Conservation (phyloP, 805 yeast genomes). For the Sungouiozyma ichnusensis region DNA sequence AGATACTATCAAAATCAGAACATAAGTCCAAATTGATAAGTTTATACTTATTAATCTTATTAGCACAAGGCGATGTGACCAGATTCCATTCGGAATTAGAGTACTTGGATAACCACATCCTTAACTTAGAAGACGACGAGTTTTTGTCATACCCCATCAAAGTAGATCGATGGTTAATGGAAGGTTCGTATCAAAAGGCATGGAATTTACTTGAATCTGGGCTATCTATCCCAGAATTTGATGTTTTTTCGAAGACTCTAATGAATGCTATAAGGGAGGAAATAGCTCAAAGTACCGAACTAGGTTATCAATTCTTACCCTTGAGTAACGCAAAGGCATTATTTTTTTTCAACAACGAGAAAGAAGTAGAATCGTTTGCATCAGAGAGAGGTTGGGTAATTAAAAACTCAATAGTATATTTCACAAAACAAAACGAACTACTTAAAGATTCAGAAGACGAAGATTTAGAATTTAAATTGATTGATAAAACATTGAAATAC, state of each 20-base stretch:
- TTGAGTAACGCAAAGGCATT: slow-evolving; percentile 72
- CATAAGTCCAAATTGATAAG: slow-evolving; percentile 68
- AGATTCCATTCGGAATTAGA: slow-evolving; percentile 88
- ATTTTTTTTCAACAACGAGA: slow-evolving; percentile 55
- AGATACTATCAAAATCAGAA: slow-evolving; percentile 34
- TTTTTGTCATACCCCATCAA: slow-evolving; percentile 76
- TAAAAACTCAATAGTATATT: slow-evolving; percentile 40
- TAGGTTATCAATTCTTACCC: slow-evolving; percentile 67
- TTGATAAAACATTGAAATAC: slow-evolving; percentile 68
- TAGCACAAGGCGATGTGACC: slow-evolving; percentile 77
- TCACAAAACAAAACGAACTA: slow-evolving; percentile 30
- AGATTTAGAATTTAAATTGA: slow-evolving; percentile 23
- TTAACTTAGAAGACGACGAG: slow-evolving; percentile 50
- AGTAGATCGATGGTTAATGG: slow-evolving; percentile 89
- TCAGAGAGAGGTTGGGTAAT: slow-evolving; percentile 48
- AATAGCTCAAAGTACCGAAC: slow-evolving; percentile 74
- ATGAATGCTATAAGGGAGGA: slow-evolving; percentile 74
- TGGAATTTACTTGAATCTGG: slow-evolving; percentile 52
- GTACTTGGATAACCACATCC: slow-evolving; percentile 40
- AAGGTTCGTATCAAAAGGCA: slow-evolving; percentile 89
- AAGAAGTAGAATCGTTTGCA: slow-evolving; percentile 44
- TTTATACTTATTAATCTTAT: slow-evolving; percentile 60
- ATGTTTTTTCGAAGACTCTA: slow-evolving; percentile 64
- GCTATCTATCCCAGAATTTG: slow-evolving; percentile 54
- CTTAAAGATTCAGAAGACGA: slow-evolving; percentile 25